Conservation (phyloP, 768 basidiomycete species). For the Lactifluus echinatus region DNA sequence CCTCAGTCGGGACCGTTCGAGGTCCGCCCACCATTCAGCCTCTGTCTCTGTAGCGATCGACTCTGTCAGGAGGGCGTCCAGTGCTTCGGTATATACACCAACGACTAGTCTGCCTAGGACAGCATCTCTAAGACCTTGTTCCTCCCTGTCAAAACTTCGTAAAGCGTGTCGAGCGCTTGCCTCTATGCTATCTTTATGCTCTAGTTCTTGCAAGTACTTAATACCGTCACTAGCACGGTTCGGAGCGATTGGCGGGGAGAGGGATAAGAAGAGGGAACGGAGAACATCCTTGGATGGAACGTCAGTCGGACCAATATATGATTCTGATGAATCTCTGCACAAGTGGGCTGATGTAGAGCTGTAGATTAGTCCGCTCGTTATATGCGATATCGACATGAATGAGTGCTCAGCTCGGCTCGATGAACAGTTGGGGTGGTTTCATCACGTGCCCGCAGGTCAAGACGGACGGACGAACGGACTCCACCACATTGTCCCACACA, state of each 20-base stretch:
- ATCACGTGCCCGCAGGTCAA: no score
- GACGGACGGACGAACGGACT: no score
- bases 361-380: slow-evolving; percentile 12
- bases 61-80: slow-evolving; percentile 57
- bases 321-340: neutral
- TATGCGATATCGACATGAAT: slow-evolving; percentile 18
- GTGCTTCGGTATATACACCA: slow-evolving; percentile 52
- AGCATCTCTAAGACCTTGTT: slow-evolving; percentile 34
- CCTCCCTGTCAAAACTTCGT: slow-evolving; percentile 21
- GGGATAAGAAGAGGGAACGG: slow-evolving; percentile 32
- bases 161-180: neutral
- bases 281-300: slow-evolving; percentile 28
- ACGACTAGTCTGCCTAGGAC: slow-evolving; percentile 44
- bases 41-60: slow-evolving; percentile 66
- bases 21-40: slow-evolving; percentile 76
- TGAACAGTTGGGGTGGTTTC: neutral
- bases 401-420: no score
- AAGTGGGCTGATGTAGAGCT: neutral
- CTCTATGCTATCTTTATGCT: neutral
- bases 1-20: slow-evolving; percentile 50
- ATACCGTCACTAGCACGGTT: slow-evolving; percentile 26
- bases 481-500: no score
- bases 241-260: slow-evolving; percentile 28
- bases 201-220: slow-evolving; percentile 25
- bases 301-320: neutral